phyloP scores from a whole-genome alignment of 1,284 basidiomycete species.

The Apiotrichum veenhuisii region DNA sequence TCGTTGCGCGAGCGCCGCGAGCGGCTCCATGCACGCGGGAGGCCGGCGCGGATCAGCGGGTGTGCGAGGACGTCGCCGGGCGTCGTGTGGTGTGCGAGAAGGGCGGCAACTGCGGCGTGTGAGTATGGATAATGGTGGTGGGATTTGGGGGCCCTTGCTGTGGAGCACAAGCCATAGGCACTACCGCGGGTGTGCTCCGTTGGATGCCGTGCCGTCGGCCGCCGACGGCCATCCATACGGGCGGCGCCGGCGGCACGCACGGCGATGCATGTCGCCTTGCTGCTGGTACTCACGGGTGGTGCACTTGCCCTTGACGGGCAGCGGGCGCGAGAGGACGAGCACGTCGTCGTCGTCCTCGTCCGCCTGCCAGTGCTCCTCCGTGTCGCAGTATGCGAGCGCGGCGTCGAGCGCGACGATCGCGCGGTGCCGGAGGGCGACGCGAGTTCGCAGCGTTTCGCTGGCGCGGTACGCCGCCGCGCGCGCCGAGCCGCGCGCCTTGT shows the following conservation, averaged over 20 bases:
- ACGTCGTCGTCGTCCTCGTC: constrained; percentile 24
- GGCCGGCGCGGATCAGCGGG: constrained; percentile 18
- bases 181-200: too few species aligned
- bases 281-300: constrained; percentile 12
- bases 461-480: constrained; percentile 20
- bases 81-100: constrained; percentile 21
- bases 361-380: constrained; percentile 1
- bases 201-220: too few species aligned
- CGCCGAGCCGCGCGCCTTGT: constrained; percentile 15
- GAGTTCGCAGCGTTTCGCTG: constrained; percentile 9
- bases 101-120: constrained; percentile 11
- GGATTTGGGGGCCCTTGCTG: not conserved
- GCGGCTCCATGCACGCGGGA: constrained; percentile 17
- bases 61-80: constrained; percentile 19
- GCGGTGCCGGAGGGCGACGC: constrained; percentile 15
- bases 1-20: constrained; percentile 6
- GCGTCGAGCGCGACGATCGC: constrained; percentile 13
- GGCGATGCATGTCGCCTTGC: too few species aligned
- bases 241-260: too few species aligned
- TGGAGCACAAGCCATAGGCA: too few species aligned
- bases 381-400: constrained; percentile 14
- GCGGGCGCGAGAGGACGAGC: constrained; percentile 12
- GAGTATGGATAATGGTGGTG: constrained; percentile 2
- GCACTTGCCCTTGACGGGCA: constrained; percentile 7
- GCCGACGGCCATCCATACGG: too few species aligned